Evolutionary conservation across 208 protist genomes (phyloP).

Genomic region (Leishmania guyanensis): DNA sequence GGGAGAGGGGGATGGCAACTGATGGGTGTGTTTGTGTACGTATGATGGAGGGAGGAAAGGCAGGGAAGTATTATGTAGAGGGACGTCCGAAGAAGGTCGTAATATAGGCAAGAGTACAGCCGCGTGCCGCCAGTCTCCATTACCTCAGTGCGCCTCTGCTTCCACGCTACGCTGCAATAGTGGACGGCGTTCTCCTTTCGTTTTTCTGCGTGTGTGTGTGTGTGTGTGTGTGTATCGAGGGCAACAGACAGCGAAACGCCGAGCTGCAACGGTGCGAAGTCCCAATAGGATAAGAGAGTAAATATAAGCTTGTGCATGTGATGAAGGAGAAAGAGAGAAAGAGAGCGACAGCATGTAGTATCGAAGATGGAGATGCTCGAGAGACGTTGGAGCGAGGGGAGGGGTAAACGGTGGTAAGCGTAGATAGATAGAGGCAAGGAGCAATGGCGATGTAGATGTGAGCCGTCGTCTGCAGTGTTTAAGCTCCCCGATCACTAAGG

Average conservation of each 20-base stretch:
- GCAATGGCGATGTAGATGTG: neutral
- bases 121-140: slow-evolving; percentile 3
- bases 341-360: neutral
- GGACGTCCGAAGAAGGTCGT: neutral
- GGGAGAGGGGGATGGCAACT: neutral
- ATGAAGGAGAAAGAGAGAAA: neutral
- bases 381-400: neutral
- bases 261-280: neutral
- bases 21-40: neutral
- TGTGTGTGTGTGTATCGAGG: neutral
- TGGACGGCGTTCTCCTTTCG: neutral
- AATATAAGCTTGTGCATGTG: neutral
- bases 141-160: slow-evolving; percentile 2
- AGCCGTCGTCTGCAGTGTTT: neutral
- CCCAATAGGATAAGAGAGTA: neutral
- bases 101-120: neutral
- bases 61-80: neutral
- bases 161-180: neutral
- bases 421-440: neutral
- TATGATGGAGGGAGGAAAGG: neutral
- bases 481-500: neutral
- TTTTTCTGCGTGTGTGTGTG: neutral
- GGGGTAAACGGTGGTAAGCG: neutral
- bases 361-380: neutral
- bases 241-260: neutral